phyloP scores from a whole-genome alignment of 1,284 basidiomycete species.

The Malassezia brasiliensis region DNA sequence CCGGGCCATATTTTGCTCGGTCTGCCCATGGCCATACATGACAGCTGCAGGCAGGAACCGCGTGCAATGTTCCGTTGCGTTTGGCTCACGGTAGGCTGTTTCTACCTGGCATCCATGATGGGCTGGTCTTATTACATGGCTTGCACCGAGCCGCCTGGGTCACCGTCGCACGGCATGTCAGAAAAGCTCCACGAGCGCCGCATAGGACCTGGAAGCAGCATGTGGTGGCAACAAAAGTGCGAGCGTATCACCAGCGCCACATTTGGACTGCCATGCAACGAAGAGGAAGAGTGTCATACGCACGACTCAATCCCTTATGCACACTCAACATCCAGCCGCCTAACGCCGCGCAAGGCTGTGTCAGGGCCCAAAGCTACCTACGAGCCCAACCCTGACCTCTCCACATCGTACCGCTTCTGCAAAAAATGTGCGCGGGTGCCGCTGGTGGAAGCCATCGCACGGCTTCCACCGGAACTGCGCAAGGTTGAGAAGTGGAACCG shows the following conservation, averaged over 20 bases:
- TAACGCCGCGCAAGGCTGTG: not conserved
- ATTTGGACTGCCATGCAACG: too few species aligned
- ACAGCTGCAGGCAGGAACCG: slow-evolving; percentile 20
- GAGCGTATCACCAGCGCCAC: not conserved
- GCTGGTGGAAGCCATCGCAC: slow-evolving; percentile 29
- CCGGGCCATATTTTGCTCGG: slow-evolving; percentile 35
- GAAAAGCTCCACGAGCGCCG: slow-evolving; percentile 26
- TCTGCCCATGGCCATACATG: slow-evolving; percentile 20
- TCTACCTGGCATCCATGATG: slow-evolving; percentile 67
- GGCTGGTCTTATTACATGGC: slow-evolving; percentile 74
- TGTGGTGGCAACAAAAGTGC: slow-evolving; percentile 29
- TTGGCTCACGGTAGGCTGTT: slow-evolving; percentile 55
- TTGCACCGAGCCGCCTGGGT: slow-evolving; percentile 57
- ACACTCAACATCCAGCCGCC: too few species aligned
- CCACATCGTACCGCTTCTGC: slow-evolving; percentile 38
- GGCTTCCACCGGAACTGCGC: slow-evolving; percentile 41
- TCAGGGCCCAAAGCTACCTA: not conserved
- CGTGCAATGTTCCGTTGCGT: slow-evolving; percentile 23
- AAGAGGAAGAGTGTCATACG: too few species aligned
- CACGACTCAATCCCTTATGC: not conserved
- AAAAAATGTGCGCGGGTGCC: slow-evolving; percentile 34
- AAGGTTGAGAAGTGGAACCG: slow-evolving; percentile 31
- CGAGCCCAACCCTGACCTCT: slow-evolving; percentile 17
- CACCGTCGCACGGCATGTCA: slow-evolving; percentile 25
- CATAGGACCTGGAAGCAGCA: slow-evolving; percentile 29